Evolutionary conservation across 192 early-diverging fungal genomes (phyloP).

Genomic region (Funneliformis mosseae): DNA sequence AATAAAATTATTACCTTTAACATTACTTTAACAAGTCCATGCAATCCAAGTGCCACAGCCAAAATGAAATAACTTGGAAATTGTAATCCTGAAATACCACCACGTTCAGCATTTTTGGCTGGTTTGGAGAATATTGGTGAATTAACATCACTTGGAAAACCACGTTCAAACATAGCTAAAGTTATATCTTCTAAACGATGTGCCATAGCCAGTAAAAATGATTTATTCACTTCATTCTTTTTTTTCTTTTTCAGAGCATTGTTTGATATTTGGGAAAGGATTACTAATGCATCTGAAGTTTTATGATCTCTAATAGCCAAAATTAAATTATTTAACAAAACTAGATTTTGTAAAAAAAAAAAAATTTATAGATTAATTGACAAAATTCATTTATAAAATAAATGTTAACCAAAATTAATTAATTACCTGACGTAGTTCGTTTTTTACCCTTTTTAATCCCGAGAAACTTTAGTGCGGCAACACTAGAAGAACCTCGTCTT

Average conservation of each 20-base stretch:
- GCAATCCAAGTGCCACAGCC: slow-evolving; percentile 44
- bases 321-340: slow-evolving; percentile 46
- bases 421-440: slow-evolving; percentile 15
- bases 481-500: neutral
- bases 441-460: slow-evolving; percentile 25
- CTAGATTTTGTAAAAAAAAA: slow-evolving; percentile 20
- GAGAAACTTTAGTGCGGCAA: slow-evolving; percentile 12
- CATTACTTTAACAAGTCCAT: slow-evolving; percentile 43
- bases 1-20: slow-evolving; percentile 39
- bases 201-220: slow-evolving; percentile 48
- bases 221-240: slow-evolving; percentile 39
- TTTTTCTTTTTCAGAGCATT: slow-evolving; percentile 46
- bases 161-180: slow-evolving; percentile 44
- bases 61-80: slow-evolving; percentile 50
- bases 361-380: neutral
- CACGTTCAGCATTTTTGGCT: slow-evolving; percentile 29
- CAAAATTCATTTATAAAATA: neutral
- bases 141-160: slow-evolving; percentile 48
- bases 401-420: neutral
- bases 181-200: slow-evolving; percentile 47
- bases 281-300: slow-evolving; percentile 41
- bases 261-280: slow-evolving; percentile 40
- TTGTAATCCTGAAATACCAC: slow-evolving; percentile 35
- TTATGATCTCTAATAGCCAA: slow-evolving; percentile 48
- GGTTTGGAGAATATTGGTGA: slow-evolving; percentile 43